phyloP scores from a whole-genome alignment of 495 filamentous ascomycete genomes.

The Pyrenula aspistea region DNA sequence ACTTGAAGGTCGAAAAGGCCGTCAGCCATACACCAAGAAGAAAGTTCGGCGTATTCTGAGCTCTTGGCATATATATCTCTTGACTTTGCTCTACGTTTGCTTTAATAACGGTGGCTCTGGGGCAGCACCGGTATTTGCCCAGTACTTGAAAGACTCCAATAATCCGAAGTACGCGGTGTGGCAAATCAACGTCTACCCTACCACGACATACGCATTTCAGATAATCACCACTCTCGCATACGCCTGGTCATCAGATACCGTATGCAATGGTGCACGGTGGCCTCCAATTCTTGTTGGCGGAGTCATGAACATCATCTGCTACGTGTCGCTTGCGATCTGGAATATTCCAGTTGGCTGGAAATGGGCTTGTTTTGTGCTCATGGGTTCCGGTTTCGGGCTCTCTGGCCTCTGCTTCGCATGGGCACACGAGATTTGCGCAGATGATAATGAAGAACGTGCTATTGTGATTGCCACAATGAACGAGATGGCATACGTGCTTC shows the following conservation, averaged over 20 bases:
- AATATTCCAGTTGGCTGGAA: constrained; percentile 31
- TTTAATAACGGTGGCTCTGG: constrained; percentile 26
- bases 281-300: constrained; percentile 40
- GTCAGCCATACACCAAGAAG: constrained; percentile 29
- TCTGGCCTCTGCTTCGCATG: constrained; percentile 35
- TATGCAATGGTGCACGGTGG: constrained; percentile 42
- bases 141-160: constrained; percentile 26
- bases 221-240: constrained; percentile 33
- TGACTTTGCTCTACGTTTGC: constrained; percentile 31
- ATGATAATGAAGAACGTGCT: constrained; percentile 38
- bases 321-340: constrained; percentile 28
- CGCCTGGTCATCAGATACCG: constrained; percentile 36
- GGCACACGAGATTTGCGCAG: constrained; percentile 38
- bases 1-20: constrained; percentile 29
- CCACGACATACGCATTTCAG: constrained; percentile 31
- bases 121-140: constrained; percentile 24
- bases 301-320: constrained; percentile 25
- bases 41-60: constrained; percentile 42
- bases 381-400: constrained; percentile 23
- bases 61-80: constrained; percentile 37
- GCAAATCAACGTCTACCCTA: constrained; percentile 34
- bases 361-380: constrained; percentile 30
- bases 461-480: constrained; percentile 38
- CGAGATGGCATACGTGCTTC: constrained; percentile 33
- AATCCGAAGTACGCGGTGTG: constrained; percentile 25